A percentile compares a stretch with the other conserved stretches of the same genome.
Evolutionary conservation across 164 flowering plant genomes (phyloP).

Genomic region (Dillenia turbinata): DNA sequence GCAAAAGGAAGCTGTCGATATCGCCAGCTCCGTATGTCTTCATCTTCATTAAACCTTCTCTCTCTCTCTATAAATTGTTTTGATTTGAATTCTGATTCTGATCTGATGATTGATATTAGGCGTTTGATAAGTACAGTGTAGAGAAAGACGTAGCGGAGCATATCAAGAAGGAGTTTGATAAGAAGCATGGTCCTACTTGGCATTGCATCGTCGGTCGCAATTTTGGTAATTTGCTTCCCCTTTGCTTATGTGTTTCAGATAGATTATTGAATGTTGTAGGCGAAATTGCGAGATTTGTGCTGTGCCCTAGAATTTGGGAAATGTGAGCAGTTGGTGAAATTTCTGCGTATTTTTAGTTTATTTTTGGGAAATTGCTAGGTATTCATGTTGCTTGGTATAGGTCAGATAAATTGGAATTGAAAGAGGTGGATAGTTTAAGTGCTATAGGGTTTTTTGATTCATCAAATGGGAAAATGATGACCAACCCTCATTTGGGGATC

Average conservation of each 20-base stretch:
- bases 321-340: no score
- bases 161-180: constrained; percentile 95
- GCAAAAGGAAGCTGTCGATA: constrained; percentile 87
- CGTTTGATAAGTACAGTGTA: constrained; percentile 77
- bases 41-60: constrained; percentile 3
- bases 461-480: no score
- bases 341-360: no score
- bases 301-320: no score
- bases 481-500: no score
- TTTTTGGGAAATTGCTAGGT: no score
- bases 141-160: constrained; percentile 96
- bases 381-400: no score
- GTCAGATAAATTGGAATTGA: no score
- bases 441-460: no score
- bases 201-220: constrained; percentile 99
- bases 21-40: constrained; percentile 56
- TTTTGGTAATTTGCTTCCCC: constrained; percentile 52
- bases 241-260: neutral
- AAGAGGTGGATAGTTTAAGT: no score
- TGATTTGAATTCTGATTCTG: neutral
- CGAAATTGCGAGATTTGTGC: no score
- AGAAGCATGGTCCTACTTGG: constrained; percentile 95
- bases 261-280: no score
- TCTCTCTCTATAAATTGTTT: neutral
- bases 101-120: constrained; percentile 34